Conservation (phyloP, 306 rosid species). For the Vigna angularis region DNA sequence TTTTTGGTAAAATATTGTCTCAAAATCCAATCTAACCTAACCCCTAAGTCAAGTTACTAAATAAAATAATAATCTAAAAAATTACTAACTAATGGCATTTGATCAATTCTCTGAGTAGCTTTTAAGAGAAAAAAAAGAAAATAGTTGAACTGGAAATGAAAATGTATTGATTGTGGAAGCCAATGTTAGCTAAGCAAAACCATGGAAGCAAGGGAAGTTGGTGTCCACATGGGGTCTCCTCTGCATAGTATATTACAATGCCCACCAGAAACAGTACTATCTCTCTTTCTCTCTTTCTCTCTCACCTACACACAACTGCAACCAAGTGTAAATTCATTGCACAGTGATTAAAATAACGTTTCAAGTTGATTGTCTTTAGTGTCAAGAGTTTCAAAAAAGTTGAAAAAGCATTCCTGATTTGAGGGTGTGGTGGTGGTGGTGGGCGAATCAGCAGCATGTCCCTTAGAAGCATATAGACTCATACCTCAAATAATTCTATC, state of each 20-base stretch:
- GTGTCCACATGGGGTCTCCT: slow-evolving; percentile 56
- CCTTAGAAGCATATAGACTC: slow-evolving; percentile 41
- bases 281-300: slow-evolving; percentile 11
- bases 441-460: slow-evolving; percentile 58
- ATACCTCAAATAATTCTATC: slow-evolving; percentile 40
- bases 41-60: no score
- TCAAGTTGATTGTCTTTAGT: slow-evolving; percentile 45
- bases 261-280: slow-evolving; percentile 25
- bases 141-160: slow-evolving; percentile 16
- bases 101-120: no score
- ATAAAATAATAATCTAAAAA: no score
- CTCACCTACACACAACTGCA: slow-evolving; percentile 39
- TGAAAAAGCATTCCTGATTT: slow-evolving; percentile 55
- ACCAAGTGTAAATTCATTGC: slow-evolving; percentile 39
- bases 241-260: slow-evolving; percentile 36
- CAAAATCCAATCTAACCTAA: no score
- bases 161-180: slow-evolving; percentile 46
- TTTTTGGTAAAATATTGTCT: no score
- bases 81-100: no score
- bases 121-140: no score
- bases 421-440: slow-evolving; percentile 52
- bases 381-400: slow-evolving; percentile 26
- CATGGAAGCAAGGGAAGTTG: slow-evolving; percentile 49
- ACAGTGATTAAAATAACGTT: slow-evolving; percentile 21
- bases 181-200: slow-evolving; percentile 47